phyloP scores from a whole-genome alignment of 352 stramenopile species.

The Globisporangium abappressorium region DNA sequence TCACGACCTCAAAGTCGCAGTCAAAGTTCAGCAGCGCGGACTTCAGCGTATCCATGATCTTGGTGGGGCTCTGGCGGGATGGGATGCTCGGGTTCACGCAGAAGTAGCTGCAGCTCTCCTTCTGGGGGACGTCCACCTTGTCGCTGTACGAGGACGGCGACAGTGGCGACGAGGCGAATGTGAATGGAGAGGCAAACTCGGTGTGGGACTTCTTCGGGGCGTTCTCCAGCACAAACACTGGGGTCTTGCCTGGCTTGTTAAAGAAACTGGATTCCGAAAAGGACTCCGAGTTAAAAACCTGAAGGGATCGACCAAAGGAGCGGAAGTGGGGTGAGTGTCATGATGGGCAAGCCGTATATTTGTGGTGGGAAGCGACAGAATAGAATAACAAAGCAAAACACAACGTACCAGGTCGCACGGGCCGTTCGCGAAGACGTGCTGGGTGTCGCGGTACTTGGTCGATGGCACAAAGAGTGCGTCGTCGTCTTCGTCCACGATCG shows the following conservation, averaged over 20 bases:
- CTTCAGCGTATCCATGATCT: conserved; percentile 54
- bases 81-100: conserved; percentile 54
- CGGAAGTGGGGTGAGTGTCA: not conserved
- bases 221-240: conserved; percentile 23
- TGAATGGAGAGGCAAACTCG: not conserved
- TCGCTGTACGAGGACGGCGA: conserved; percentile 38
- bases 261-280: conserved; percentile 18
- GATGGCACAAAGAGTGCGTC: conserved; percentile 18
- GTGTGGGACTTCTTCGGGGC: not conserved
- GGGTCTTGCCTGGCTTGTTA: conserved; percentile 11
- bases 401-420: conserved; percentile 17
- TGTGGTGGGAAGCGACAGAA: not conserved
- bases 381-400: not conserved
- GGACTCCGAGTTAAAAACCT: conserved; percentile 19
- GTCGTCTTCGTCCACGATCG: conserved; percentile 10
- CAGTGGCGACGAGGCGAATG: conserved; percentile 29
- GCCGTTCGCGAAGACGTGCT: conserved; percentile 41
- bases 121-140: conserved; percentile 50
- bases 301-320: not conserved
- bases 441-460: conserved; percentile 39
- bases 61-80: conserved; percentile 30
- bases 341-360: not conserved
- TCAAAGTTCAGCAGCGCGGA: conserved; percentile 32
- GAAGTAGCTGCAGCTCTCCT: conserved; percentile 44
- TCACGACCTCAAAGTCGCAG: conserved; percentile 34